phyloP scores from a whole-genome alignment of 306 rosid species.

The Aeschynomene evenia region DNA sequence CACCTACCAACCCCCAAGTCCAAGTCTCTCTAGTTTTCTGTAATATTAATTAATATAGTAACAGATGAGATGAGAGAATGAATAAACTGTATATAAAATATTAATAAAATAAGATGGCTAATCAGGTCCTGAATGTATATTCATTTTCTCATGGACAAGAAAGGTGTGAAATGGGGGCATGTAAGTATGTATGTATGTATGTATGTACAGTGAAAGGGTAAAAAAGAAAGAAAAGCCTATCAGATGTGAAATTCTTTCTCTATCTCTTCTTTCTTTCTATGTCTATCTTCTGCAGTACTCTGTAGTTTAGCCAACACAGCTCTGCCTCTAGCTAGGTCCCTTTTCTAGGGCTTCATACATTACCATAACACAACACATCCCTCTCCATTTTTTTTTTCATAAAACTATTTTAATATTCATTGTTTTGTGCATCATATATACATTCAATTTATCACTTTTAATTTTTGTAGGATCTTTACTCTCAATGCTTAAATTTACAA shows the following conservation, averaged over 20 bases:
- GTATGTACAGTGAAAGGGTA: slow-evolving; percentile 44
- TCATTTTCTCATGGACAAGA: slow-evolving; percentile 59
- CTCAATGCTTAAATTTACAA: no score
- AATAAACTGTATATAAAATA: neutral
- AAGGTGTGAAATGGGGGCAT: slow-evolving; percentile 29
- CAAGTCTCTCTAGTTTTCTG: slow-evolving; percentile 35
- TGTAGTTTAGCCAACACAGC: neutral
- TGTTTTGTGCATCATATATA: no score
- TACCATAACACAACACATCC: neutral
- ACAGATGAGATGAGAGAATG: neutral
- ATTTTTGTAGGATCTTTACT: no score
- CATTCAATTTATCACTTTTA: no score
- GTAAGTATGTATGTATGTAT: no score
- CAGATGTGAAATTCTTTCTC: slow-evolving; percentile 49
- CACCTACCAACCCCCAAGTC: neutral
- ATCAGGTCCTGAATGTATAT: slow-evolving; percentile 31
- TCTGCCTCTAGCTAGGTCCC: slow-evolving; percentile 12
- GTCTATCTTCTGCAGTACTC: slow-evolving; percentile 27
- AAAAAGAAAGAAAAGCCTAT: no score
- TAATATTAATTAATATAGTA: slow-evolving; percentile 3
- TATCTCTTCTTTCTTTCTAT: neutral
- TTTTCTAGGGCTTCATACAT: neutral
- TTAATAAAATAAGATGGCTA: neutral
- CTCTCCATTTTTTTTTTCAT: neutral
- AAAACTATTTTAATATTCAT: no score